Percentiles rank a stretch among this genome's conserved stretches.
Conservation (phyloP, 2,329 filamentous ascomycete species). For the Nigrospora osmanthi region DNA sequence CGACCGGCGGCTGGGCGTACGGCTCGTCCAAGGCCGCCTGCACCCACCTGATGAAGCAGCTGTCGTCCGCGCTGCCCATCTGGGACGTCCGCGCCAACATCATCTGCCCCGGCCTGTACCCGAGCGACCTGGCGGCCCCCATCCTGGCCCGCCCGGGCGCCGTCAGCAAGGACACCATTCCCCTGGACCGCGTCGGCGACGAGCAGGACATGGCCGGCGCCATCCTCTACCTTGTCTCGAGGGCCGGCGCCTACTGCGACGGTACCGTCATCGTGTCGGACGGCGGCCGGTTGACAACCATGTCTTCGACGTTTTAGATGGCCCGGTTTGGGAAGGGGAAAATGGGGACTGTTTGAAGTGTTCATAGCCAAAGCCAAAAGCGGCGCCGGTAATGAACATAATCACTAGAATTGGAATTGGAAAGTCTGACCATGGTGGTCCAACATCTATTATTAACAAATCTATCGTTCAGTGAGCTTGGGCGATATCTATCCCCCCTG, state of each 20-base stretch:
- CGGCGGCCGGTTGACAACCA: conserved; percentile 49
- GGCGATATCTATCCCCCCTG: too few species aligned
- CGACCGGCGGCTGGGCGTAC: conserved; percentile 71
- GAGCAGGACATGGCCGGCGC: conserved; percentile 57
- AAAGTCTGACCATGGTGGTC: not conserved
- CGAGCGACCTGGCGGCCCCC: conserved; percentile 50
- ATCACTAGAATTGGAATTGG: not conserved
- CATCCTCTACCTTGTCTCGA: conserved; percentile 56
- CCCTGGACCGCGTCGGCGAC: conserved; percentile 51
- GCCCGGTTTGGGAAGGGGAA: not conserved
- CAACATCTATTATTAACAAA: not conserved
- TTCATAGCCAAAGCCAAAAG: not conserved
- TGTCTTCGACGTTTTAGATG: conserved; percentile 45
- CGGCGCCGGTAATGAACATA: not conserved
- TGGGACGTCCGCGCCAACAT: conserved; percentile 49
- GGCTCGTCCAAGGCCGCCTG: conserved; percentile 71
- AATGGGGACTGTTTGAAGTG: not conserved
- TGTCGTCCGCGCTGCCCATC: conserved; percentile 57
- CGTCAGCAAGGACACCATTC: conserved; percentile 36
- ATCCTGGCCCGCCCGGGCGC: conserved; percentile 34
- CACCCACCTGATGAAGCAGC: conserved; percentile 64
- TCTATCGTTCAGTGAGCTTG: too few species aligned
- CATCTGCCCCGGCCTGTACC: conserved; percentile 47
- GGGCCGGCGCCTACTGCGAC: conserved; percentile 59
- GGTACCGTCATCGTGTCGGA: conserved; percentile 56